A percentile compares a stretch with the other conserved stretches of the same genome.
Conservation (phyloP, 768 basidiomycete genomes). For the Auriscalpium orientale region DNA sequence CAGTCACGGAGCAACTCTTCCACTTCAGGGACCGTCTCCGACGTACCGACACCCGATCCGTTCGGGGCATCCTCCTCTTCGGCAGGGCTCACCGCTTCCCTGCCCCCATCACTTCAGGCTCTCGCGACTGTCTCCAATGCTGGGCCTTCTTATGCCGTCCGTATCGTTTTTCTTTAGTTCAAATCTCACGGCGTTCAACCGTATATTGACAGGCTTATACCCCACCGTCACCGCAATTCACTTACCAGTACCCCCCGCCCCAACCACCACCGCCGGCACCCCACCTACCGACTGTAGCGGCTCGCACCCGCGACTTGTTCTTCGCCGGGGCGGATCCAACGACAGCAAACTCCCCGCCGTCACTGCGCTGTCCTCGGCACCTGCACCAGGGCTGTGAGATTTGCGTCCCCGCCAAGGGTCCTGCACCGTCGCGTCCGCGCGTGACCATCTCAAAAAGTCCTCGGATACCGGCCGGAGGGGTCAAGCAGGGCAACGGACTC, state of each 20-base stretch:
- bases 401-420: slow-evolving; percentile 55
- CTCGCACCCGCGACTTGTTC: slow-evolving; percentile 46
- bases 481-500: slow-evolving; percentile 40
- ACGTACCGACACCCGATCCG: neutral
- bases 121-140: slow-evolving; percentile 24
- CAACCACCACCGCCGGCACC: slow-evolving; percentile 14
- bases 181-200: neutral
- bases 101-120: slow-evolving; percentile 2
- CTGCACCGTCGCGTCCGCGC: slow-evolving; percentile 15
- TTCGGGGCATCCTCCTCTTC: slow-evolving; percentile 21
- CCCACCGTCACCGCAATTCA: neutral
- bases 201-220: neutral
- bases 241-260: slow-evolving; percentile 15
- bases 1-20: slow-evolving; percentile 16
- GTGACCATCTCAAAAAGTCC: slow-evolving; percentile 2
- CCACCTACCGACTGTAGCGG: slow-evolving; percentile 1
- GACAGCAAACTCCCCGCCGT: slow-evolving; percentile 54
- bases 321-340: slow-evolving; percentile 53
- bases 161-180: neutral
- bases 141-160: neutral
- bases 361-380: slow-evolving; percentile 65
- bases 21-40: slow-evolving; percentile 19
- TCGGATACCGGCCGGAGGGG: slow-evolving; percentile 5
- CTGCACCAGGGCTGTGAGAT: slow-evolving; percentile 69
- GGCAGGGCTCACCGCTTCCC: neutral